These are phyloP conservation scores for Pseudonectria foliicola DNA, from an alignment of 2,329 filamentous ascomycete species.

Conservation along the genomic window DNA sequence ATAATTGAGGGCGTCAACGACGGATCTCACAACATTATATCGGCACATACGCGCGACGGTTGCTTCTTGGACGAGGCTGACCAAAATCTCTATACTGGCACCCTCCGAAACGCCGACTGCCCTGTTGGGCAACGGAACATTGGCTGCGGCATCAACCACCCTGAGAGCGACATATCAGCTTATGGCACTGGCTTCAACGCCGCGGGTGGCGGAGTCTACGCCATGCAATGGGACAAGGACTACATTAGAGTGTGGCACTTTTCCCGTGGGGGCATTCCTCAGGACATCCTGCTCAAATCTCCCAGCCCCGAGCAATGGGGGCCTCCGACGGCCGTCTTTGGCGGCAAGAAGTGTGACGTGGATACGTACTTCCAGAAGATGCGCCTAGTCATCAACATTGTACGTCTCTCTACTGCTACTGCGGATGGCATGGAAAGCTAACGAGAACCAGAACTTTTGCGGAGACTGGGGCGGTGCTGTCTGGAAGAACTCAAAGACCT, in stretches of 20 bases:
- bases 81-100: slow-evolving; percentile 19
- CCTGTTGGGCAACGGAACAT: slow-evolving; percentile 30
- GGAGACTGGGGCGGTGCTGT: slow-evolving; percentile 60
- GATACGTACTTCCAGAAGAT: slow-evolving; percentile 58
- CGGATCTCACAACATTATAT: slow-evolving; percentile 52
- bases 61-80: slow-evolving; percentile 21
- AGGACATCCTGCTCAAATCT: slow-evolving; percentile 50
- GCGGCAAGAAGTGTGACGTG: slow-evolving; percentile 57
- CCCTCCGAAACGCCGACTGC: slow-evolving; percentile 27
- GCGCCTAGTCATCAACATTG: slow-evolving; percentile 66
- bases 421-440: background rate
- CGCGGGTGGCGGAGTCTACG: slow-evolving; percentile 60
- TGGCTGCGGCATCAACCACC: slow-evolving; percentile 39
- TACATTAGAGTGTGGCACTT: slow-evolving; percentile 75
- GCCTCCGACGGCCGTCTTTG: slow-evolving; percentile 61
- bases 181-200: slow-evolving; percentile 63
- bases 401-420: slow-evolving; percentile 15
- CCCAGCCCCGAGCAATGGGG: slow-evolving; percentile 65
- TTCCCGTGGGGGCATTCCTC: slow-evolving; percentile 55
- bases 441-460: slow-evolving; percentile 54
- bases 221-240: slow-evolving; percentile 61
- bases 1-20: slow-evolving; percentile 65
- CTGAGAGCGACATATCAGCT: slow-evolving; percentile 33
- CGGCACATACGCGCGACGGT: slow-evolving; percentile 48
- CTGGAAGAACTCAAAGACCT: slow-evolving; percentile 35